These are phyloP conservation scores for Peziza echinospora DNA, from an alignment of 495 filamentous ascomycete genomes.

Conservation along the genomic window DNA sequence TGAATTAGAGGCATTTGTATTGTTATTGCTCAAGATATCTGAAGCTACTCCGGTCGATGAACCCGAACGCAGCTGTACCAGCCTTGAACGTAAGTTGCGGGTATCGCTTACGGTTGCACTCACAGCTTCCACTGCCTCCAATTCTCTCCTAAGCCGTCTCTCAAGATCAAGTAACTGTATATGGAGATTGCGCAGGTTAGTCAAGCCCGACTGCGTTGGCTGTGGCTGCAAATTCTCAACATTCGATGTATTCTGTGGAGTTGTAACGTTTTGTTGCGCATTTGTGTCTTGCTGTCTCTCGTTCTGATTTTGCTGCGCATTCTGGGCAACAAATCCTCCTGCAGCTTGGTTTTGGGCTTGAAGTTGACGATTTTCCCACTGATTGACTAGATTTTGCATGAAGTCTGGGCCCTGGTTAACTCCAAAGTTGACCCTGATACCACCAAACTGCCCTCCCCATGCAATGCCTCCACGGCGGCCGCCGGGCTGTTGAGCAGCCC, in stretches of 20 bases:
- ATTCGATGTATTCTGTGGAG: neutral
- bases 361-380: conserved; percentile 25
- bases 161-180: neutral
- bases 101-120: neutral
- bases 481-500: conserved; percentile 1
- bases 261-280: neutral
- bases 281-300: neutral
- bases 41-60: no score
- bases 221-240: no score
- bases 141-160: neutral
- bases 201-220: neutral
- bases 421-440: conserved; percentile 28
- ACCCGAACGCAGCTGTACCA: neutral
- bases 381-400: conserved; percentile 32
- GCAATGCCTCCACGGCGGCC: conserved; percentile 7
- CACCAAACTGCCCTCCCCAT: conserved; percentile 14
- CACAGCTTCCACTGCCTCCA: neutral
- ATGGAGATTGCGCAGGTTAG: neutral
- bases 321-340: neutral
- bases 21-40: no score
- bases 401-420: conserved; percentile 34
- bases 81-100: neutral
- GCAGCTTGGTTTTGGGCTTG: neutral
- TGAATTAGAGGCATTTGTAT: neutral
- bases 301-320: neutral